phyloP scores from a whole-genome alignment of 176 grass and related monocot genomes.

The Raddia guianensis region DNA sequence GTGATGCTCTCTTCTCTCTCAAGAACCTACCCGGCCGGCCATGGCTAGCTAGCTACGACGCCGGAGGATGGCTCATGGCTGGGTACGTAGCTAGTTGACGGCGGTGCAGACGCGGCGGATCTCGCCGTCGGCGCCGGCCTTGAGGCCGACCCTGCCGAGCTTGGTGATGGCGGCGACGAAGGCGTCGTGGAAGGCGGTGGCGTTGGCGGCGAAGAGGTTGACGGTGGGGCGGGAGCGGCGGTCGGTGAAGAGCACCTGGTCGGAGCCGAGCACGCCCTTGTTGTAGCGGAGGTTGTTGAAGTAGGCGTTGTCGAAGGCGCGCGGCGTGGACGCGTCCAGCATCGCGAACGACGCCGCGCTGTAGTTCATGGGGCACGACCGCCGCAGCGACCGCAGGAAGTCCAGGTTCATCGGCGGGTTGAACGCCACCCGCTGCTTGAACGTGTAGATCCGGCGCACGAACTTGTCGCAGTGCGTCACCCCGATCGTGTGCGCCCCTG shows the following conservation, averaged over 20 bases:
- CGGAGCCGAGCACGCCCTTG: conserved; percentile 79
- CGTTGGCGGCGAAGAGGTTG: conserved; percentile 71
- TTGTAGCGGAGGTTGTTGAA: conserved; percentile 74
- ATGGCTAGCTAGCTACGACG: neutral
- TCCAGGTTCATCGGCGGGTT: conserved; percentile 84
- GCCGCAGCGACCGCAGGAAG: conserved; percentile 65
- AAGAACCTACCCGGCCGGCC: conserved; percentile 3
- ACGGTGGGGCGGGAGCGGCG: conserved; percentile 63
- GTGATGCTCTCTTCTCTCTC: neutral
- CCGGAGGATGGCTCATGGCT: neutral
- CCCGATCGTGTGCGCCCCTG: conserved; percentile 79
- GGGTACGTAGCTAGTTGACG: conserved; percentile 42
- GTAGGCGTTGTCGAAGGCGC: conserved; percentile 80
- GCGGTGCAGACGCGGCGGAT: conserved; percentile 70
- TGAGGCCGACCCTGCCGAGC: conserved; percentile 66
- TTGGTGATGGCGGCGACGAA: conserved; percentile 67
- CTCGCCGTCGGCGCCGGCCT: conserved; percentile 63
- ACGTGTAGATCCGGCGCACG: conserved; percentile 74
- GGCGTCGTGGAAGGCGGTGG: conserved; percentile 64
- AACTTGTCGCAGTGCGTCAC: conserved; percentile 90
- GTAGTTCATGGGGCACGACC: conserved; percentile 59
- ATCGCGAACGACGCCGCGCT: conserved; percentile 43
- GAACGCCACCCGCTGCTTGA: conserved; percentile 57
- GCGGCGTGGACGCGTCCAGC: conserved; percentile 60
- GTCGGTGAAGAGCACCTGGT: conserved; percentile 77